These are phyloP conservation scores for Fermentozyma sake DNA, from an alignment of 1,139 yeast genomes.

Conservation along the genomic window DNA sequence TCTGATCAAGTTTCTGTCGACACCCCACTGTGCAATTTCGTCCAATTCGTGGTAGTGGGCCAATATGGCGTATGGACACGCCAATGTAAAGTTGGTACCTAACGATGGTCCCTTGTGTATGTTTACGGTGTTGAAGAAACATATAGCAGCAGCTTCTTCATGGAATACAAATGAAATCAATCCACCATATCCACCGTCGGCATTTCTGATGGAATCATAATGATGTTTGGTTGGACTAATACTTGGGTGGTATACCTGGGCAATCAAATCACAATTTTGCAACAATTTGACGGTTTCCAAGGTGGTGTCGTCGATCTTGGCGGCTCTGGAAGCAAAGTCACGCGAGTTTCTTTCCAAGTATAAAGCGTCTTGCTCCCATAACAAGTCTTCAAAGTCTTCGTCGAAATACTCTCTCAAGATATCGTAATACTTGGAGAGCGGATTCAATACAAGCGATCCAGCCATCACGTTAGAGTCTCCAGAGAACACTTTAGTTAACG, in stretches of 20 bases:
- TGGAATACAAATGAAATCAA: slow-evolving; percentile 73
- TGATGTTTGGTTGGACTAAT: slow-evolving; percentile 49
- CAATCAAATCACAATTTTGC: slow-evolving; percentile 46
- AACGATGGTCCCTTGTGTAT: slow-evolving; percentile 91
- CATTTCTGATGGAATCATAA: slow-evolving; percentile 67
- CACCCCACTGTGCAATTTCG: slow-evolving; percentile 80
- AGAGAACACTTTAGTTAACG: slow-evolving; percentile 86
- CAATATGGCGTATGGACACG: slow-evolving; percentile 85
- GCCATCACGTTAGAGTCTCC: slow-evolving; percentile 97
- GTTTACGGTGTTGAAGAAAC: slow-evolving; percentile 69
- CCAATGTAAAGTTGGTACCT: slow-evolving; percentile 90
- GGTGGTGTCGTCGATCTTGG: slow-evolving; percentile 65
- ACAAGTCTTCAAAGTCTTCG: slow-evolving; percentile 60
- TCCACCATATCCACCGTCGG: slow-evolving; percentile 91
- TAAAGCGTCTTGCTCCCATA: slow-evolving; percentile 94
- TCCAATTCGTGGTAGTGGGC: slow-evolving; percentile 87
- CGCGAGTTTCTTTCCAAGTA: slow-evolving; percentile 90
- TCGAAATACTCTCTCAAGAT: slow-evolving; percentile 50
- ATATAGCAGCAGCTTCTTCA: slow-evolving; percentile 59
- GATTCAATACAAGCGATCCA: slow-evolving; percentile 80
- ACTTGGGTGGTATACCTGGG: slow-evolving; percentile 69
- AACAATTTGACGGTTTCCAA: slow-evolving; percentile 49
- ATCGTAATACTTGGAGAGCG: slow-evolving; percentile 50
- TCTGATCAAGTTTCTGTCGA: slow-evolving; percentile 74
- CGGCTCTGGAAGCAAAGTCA: slow-evolving; percentile 71